Percentiles rank a stretch among this genome's conserved stretches.
phyloP scores from a whole-genome alignment of 2,329 filamentous ascomycete genomes.

The Pseudocercospora crystallina region DNA sequence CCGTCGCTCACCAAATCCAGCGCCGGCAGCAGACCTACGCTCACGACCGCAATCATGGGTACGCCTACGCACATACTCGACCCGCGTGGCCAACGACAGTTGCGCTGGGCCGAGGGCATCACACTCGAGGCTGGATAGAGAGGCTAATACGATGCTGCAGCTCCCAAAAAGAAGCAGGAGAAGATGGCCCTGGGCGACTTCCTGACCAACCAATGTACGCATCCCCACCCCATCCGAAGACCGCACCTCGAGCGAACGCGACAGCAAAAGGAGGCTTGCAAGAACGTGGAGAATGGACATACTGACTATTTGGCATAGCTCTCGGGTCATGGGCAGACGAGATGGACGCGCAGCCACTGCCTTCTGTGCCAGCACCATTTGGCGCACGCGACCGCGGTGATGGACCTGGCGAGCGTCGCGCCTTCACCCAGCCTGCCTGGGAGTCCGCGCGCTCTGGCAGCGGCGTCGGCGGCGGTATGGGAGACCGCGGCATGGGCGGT shows the following conservation, averaged over 20 bases:
- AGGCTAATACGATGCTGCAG: conserved; percentile 27
- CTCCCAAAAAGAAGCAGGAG: conserved; percentile 82
- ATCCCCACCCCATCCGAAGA: conserved; percentile 1
- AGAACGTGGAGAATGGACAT: conserved; percentile 1
- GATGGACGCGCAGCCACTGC: conserved; percentile 64
- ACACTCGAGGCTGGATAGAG: conserved; percentile 3
- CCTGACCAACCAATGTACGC: conserved; percentile 80
- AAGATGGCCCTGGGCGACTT: conserved; percentile 98
- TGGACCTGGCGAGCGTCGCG: conserved; percentile 45
- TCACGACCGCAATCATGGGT: conserved; percentile 60
- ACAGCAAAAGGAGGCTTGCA: neutral
- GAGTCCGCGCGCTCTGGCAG: conserved; percentile 21
- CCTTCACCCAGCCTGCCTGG: conserved; percentile 42
- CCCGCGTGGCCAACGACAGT: neutral
- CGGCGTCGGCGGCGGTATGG: conserved; percentile 23
- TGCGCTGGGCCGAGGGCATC: neutral
- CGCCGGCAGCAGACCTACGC: conserved; percentile 21
- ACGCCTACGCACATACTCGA: conserved; percentile 26
- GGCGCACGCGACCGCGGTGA: conserved; percentile 29
- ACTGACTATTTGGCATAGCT: conserved; percentile 48
- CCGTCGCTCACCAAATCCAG: conserved; percentile 1
- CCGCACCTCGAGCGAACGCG: neutral
- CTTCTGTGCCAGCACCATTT: conserved; percentile 28
- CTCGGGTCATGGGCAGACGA: conserved; percentile 98
- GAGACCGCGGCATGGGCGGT: conserved; percentile 14